Percentiles rank a stretch among this genome's conserved stretches.
These are phyloP conservation scores for Rhododendron williamsianum DNA, from an alignment of 148 eudicot species.

Conservation along the genomic window DNA sequence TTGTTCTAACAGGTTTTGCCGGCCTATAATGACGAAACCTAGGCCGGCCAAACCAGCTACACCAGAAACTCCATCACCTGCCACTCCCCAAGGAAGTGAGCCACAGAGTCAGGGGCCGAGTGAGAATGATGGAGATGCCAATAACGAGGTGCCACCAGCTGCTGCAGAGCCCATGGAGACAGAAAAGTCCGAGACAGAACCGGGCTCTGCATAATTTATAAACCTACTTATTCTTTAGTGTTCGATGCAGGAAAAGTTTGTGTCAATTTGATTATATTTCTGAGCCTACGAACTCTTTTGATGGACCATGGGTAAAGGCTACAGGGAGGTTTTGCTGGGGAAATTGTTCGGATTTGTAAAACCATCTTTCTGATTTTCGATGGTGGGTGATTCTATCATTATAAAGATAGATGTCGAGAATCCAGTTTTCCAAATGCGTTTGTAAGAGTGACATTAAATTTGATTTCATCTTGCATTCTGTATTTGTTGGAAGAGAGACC, in stretches of 20 bases:
- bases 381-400: constrained; percentile 5
- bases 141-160: constrained; percentile 24
- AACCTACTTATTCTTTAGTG: background rate
- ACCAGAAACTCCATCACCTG: constrained; percentile 37
- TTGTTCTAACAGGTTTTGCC: constrained; percentile 45
- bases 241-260: background rate
- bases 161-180: constrained; percentile 54
- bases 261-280: background rate
- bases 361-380: background rate
- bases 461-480: background rate
- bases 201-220: constrained; percentile 11
- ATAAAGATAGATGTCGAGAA: background rate
- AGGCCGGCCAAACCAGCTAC: constrained; percentile 57
- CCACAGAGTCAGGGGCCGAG: constrained; percentile 22
- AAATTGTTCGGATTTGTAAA: constrained; percentile 1
- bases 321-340: background rate
- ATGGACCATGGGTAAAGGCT: constrained; percentile 5
- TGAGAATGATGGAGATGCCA: constrained; percentile 19
- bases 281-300: constrained; percentile 4
- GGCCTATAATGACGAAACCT: constrained; percentile 74
- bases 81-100: constrained; percentile 32
- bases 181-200: constrained; percentile 31
- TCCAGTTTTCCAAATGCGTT: constrained; percentile 2
- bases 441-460: background rate
- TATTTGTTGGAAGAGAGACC: background rate